Percentiles rank a stretch among this genome's conserved stretches.
These are phyloP conservation scores for Yamadazyma dendronema DNA, from an alignment of 1,139 yeast species.

Conservation along the genomic window DNA sequence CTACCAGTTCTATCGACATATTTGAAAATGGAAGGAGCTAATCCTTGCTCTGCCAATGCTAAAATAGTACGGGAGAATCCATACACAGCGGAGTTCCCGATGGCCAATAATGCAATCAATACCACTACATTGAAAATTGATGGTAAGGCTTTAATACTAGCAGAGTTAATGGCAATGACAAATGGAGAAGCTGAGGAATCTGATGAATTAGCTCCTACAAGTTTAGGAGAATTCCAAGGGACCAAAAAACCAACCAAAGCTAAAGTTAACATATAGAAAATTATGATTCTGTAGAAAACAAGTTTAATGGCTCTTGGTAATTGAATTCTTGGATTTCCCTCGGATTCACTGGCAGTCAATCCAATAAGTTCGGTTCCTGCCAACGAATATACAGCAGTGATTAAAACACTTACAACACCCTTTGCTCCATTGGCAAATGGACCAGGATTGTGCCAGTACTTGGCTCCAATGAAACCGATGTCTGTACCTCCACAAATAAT, in stretches of 20 bases:
- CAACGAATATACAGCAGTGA: conserved; percentile 43
- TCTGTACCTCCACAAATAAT: conserved; percentile 66
- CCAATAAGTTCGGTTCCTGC: conserved; percentile 48
- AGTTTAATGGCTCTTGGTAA: conserved; percentile 44
- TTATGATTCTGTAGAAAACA: conserved; percentile 42
- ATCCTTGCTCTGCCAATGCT: conserved; percentile 40
- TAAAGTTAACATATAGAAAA: conserved; percentile 41
- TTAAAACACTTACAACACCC: conserved; percentile 45
- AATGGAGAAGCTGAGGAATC: conserved; percentile 41
- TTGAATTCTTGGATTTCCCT: conserved; percentile 37
- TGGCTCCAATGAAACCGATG: conserved; percentile 55
- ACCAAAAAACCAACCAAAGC: conserved; percentile 41
- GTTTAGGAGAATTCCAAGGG: conserved; percentile 22
- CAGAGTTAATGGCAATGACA: conserved; percentile 42
- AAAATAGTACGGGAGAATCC: conserved; percentile 45
- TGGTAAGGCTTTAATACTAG: conserved; percentile 41
- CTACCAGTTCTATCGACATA: conserved; percentile 44
- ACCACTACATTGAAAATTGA: conserved; percentile 45
- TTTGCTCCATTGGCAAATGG: conserved; percentile 64
- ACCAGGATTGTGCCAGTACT: conserved; percentile 58
- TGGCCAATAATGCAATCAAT: conserved; percentile 40
- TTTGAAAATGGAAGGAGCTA: conserved; percentile 35
- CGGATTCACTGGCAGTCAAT: conserved; percentile 38
- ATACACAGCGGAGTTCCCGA: conserved; percentile 45
- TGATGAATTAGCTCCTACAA: conserved; percentile 29